These are phyloP conservation scores for Coemansia sp. DNA, from an alignment of 192 early-diverging fungal genomes.

Conservation along the genomic window DNA sequence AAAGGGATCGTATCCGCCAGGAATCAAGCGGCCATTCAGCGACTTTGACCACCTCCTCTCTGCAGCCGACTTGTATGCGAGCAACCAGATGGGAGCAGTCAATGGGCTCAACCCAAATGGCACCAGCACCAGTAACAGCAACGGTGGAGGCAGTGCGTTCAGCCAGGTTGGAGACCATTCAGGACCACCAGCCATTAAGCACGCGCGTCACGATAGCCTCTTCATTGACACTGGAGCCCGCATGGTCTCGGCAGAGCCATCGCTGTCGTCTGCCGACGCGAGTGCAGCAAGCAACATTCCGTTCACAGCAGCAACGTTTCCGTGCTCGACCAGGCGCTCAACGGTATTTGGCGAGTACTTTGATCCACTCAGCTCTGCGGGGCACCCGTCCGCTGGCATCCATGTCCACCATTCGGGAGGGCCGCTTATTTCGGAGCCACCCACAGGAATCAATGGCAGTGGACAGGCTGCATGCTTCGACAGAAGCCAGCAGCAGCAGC, in stretches of 20 bases:
- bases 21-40: constrained; percentile 41
- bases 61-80: constrained; percentile 40
- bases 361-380: constrained; percentile 23
- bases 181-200: constrained; percentile 18
- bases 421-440: constrained; percentile 20
- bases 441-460: not conserved
- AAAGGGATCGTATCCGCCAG: constrained; percentile 36
- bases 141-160: constrained; percentile 5
- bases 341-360: constrained; percentile 20
- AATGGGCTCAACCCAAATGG: not conserved
- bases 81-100: constrained; percentile 1
- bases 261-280: constrained; percentile 26
- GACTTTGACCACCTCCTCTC: constrained; percentile 46
- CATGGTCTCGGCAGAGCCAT: constrained; percentile 10
- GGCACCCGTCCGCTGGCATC: constrained; percentile 3
- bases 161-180: constrained; percentile 4
- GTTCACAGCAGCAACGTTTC: constrained; percentile 15
- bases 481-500: not conserved
- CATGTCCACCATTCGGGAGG: constrained; percentile 15
- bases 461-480: not conserved
- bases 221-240: constrained; percentile 6
- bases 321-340: constrained; percentile 21
- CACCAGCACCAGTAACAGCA: not conserved
- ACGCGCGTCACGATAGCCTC: constrained; percentile 32
- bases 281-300: constrained; percentile 26